Base-by-base conservation (phyloP, 768 basidiomycete species). In the Lactarius sanguifluus region DNA sequence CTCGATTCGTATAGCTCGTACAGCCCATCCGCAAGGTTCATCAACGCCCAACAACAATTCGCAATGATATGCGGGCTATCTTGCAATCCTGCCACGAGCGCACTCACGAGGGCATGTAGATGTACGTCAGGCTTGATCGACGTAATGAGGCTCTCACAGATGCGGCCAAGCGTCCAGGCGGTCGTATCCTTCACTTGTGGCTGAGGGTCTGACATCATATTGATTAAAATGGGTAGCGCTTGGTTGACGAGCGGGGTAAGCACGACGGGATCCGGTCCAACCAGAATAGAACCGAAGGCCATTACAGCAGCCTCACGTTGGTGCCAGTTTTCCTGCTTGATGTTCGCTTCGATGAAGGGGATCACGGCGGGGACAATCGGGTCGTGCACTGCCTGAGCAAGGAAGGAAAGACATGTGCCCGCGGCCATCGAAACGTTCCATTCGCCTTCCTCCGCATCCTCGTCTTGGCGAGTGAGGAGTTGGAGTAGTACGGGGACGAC, bases 371-470 rank as follows among this genome's bases (percentile, higher is more conserved):
- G 87, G 12, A 99, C 96, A 70, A 99, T 91, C 15, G 85, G 81
- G 74, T 99, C 96, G 63, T 91, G 85, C 13, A 98, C 94, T 34
- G 95, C 92, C 65, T 90, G 88, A 0, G 97, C 94, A 68, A 98
- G 86, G 61, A 94, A 88, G 25, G 86, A 81, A 61, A 99, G 82
- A 76, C 95, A 97, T 2, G 93, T 96, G 25, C 90, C 94, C 12
- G 94, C 96, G 23, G 96, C 94, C 96, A 98, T 98, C 18, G 94
- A 89, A 50, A 96, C 87, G 73, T 96, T 96, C 97, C 97, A 99
- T 75, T 99, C 97, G 71, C 98, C 97, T 70, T 98, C 96, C 54
- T 96, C 95, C 1, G 94, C 94, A 71, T 98, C 94, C 74, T 98
- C 97, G 72, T 96, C 93, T 76, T 99, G 97, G 69, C 86, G 90